These are phyloP conservation scores for Calamus simplicifolius DNA, from an alignment of 176 grass and related monocot genomes.

Conservation along the genomic window DNA sequence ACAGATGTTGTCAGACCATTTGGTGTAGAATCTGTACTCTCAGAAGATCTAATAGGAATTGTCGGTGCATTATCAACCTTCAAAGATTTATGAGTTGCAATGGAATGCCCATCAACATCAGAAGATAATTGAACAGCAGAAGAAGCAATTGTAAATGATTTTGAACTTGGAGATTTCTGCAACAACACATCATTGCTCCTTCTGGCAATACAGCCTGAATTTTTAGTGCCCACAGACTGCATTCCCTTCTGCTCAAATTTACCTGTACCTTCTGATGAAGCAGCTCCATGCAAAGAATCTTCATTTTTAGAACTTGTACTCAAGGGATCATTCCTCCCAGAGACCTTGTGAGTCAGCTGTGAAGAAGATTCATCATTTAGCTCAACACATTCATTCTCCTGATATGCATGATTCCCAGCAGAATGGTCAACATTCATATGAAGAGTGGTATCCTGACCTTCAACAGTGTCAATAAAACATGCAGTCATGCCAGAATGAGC, in stretches of 20 bases:
- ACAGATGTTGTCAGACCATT: constrained; percentile 26
- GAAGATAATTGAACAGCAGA: constrained; percentile 25
- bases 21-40: constrained; percentile 22
- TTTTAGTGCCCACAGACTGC: constrained; percentile 6
- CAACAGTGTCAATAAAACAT: constrained; percentile 10
- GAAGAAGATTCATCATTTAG: neutral
- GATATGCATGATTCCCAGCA: constrained; percentile 12
- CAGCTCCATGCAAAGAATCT: constrained; percentile 12
- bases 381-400: constrained; percentile 13
- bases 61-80: constrained; percentile 25
- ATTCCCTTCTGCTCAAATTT: constrained; percentile 20
- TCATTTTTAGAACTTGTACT: constrained; percentile 13
- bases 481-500: neutral
- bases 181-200: neutral
- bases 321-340: too few relatives aligned
- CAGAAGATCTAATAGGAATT: constrained; percentile 19
- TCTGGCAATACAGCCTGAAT: neutral
- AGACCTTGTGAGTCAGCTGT: too few relatives aligned
- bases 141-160: constrained; percentile 22
- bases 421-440: constrained; percentile 2
- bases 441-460: constrained; percentile 9
- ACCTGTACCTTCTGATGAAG: constrained; percentile 8
- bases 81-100: constrained; percentile 19
- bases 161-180: constrained; percentile 10
- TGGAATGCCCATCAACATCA: constrained; percentile 13